phyloP scores from a whole-genome alignment of 1,284 basidiomycete genomes.

The Cryptococcus jaspeensis region DNA sequence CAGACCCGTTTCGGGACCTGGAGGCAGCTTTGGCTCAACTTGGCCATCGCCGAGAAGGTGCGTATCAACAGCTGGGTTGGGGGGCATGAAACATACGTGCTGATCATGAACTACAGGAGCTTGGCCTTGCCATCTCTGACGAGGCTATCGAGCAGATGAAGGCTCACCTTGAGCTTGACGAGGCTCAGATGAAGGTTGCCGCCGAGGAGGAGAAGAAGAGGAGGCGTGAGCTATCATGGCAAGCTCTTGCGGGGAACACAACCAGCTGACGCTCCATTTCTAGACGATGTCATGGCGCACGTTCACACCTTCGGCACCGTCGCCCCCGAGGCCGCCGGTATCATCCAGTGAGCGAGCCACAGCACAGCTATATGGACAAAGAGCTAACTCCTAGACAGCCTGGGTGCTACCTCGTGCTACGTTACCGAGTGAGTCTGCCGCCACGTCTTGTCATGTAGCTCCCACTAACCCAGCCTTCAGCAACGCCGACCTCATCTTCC shows the following conservation, averaged over 20 bases:
- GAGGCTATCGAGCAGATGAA: conserved; percentile 94
- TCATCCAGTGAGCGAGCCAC: conserved; percentile 74
- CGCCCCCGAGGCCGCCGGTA: conserved; percentile 92
- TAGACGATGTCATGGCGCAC: conserved; percentile 96
- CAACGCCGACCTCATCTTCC: conserved; percentile 96
- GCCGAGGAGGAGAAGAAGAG: conserved; percentile 95
- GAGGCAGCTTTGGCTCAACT: conserved; percentile 93
- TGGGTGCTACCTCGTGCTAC: conserved; percentile 97
- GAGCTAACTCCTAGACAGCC: conserved; percentile 53
- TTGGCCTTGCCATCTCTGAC: conserved; percentile 86
- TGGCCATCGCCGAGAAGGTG: conserved; percentile 88
- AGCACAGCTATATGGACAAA: too few species aligned
- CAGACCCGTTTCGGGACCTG: conserved; percentile 97
- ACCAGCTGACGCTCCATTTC: background rate
- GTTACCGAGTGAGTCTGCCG: conserved; percentile 81
- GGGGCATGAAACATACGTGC: conserved; percentile 2
- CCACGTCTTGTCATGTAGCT: background rate
- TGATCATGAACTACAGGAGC: conserved; percentile 55
- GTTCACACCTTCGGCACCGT: conserved; percentile 95
- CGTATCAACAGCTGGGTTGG: background rate
- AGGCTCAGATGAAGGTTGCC: conserved; percentile 86
- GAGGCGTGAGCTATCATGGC: conserved; percentile 57
- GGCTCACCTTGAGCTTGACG: conserved; percentile 83
- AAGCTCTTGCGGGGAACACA: background rate
- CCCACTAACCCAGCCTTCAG: conserved; percentile 52